phyloP scores from a whole-genome alignment of 2,329 filamentous ascomycete genomes.

The Exserohilum turcica region DNA sequence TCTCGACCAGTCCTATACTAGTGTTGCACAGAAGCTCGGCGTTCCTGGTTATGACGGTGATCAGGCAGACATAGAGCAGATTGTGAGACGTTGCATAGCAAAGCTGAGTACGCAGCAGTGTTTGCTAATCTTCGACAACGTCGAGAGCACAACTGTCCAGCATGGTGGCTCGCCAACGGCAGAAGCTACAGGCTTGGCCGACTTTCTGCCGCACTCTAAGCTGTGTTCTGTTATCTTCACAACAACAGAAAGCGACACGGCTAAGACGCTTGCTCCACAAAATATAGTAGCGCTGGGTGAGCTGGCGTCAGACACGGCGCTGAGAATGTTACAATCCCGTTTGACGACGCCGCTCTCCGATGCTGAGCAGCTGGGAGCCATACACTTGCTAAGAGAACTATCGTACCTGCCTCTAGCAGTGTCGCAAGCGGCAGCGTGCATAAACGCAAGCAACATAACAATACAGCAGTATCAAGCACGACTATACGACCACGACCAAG shows the following conservation, averaged over 20 bases:
- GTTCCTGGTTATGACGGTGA: slow-evolving; percentile 24
- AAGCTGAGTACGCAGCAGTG: slow-evolving; percentile 1
- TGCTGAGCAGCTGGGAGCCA: slow-evolving; percentile 12
- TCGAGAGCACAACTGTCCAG: slow-evolving; percentile 29
- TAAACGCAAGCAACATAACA: neutral
- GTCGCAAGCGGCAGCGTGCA: no score
- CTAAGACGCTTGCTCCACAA: slow-evolving; percentile 9
- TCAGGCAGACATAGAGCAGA: slow-evolving; percentile 1
- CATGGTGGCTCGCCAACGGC: slow-evolving; percentile 9
- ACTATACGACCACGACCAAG: no score
- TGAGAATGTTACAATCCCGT: neutral
- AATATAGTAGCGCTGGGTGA: slow-evolving; percentile 14
- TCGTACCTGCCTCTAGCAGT: slow-evolving; percentile 9
- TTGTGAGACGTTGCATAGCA: slow-evolving; percentile 17
- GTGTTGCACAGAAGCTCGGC: slow-evolving; percentile 32
- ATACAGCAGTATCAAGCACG: neutral
- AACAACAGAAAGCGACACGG: slow-evolving; percentile 9
- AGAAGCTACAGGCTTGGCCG: neutral
- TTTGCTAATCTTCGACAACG: slow-evolving; percentile 20
- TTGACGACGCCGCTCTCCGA: slow-evolving; percentile 2
- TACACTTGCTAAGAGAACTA: slow-evolving; percentile 12
- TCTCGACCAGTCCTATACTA: slow-evolving; percentile 47
- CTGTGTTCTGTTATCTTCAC: slow-evolving; percentile 3
- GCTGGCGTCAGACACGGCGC: slow-evolving; percentile 9
- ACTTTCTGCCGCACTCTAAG: neutral